phyloP scores from a whole-genome alignment of 106 monocot species.

The Triglochin maritima region DNA sequence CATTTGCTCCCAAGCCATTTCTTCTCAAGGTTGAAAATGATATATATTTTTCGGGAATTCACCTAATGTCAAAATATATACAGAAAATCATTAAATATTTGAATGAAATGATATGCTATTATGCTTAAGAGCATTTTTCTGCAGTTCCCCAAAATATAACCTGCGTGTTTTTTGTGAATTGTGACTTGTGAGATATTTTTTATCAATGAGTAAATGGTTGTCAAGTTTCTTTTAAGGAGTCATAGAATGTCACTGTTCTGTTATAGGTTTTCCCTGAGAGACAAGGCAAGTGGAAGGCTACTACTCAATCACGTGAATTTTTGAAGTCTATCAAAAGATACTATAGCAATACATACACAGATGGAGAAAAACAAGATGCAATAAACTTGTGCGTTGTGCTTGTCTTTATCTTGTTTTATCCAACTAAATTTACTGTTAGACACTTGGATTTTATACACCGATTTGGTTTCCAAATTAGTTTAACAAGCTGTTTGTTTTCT shows the following conservation, averaged over 20 bases:
- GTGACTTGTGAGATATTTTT: not conserved
- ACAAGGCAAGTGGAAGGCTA: conserved; percentile 99
- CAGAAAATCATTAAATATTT: too few species aligned
- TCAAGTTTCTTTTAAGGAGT: not conserved
- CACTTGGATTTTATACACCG: not conserved
- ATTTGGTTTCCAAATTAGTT: not conserved
- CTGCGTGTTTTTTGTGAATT: too few species aligned
- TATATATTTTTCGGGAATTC: too few species aligned
- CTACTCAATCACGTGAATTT: conserved; percentile 97
- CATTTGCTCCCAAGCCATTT: too few species aligned
- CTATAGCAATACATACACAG: conserved; percentile 97
- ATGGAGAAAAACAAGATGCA: conserved; percentile 99
- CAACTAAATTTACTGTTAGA: not conserved
- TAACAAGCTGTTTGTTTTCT: conserved; percentile 10
- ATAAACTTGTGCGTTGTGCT: conserved; percentile 68
- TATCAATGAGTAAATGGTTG: not conserved
- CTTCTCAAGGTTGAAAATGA: too few species aligned
- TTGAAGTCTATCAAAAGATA: conserved; percentile 90
- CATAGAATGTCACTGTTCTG: not conserved
- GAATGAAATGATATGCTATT: too few species aligned
- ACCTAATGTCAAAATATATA: too few species aligned
- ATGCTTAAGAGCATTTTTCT: too few species aligned
- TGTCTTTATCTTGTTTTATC: not conserved
- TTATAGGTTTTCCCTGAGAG: conserved; percentile 93
- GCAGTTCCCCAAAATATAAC: too few species aligned